Evolutionary conservation across 495 filamentous ascomycete species (phyloP).

Genomic region (Lepraria neglecta): DNA sequence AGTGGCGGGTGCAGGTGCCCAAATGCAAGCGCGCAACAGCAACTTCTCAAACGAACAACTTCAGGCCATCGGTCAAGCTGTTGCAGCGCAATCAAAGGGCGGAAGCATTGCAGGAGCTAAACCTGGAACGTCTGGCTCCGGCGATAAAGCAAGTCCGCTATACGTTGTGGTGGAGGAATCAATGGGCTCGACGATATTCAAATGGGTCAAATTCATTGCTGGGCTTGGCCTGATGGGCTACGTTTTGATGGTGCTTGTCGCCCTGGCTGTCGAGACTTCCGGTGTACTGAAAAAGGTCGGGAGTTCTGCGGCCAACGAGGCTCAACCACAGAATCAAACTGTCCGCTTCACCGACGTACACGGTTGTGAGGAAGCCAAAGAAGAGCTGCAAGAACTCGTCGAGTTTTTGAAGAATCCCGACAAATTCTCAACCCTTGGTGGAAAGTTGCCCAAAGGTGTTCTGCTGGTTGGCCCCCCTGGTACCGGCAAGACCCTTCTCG

Average conservation of each 20-base stretch:
- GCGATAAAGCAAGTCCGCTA: conserved; percentile 70
- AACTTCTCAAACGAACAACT: conserved; percentile 51
- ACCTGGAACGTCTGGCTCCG: conserved; percentile 47
- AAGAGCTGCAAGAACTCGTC: conserved; percentile 92
- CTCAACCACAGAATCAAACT: conserved; percentile 82
- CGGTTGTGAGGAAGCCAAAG: conserved; percentile 96
- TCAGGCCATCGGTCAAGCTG: conserved; percentile 80
- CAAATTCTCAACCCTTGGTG: conserved; percentile 82
- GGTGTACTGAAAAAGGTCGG: conserved; percentile 72
- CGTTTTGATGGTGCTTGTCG: conserved; percentile 63
- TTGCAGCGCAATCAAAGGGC: conserved; percentile 67
- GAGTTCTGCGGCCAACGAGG: conserved; percentile 65
- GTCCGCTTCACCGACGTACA: conserved; percentile 92
- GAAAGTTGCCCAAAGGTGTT: conserved; percentile 94
- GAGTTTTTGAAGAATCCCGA: conserved; percentile 92
- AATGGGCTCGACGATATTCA: conserved; percentile 67
- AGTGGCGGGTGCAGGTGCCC: conserved; percentile 28
- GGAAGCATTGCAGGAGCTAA: conserved; percentile 51
- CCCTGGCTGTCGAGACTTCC: conserved; percentile 70
- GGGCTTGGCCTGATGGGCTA: conserved; percentile 72
- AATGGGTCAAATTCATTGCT: conserved; percentile 81
- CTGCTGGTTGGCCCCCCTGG: conserved; percentile 91
- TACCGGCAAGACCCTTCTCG: conserved; percentile 96
- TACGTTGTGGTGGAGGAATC: conserved; percentile 97
- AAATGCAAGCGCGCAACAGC: conserved; percentile 32